Base-by-base conservation (phyloP, 148 eudicot species). In the Drosera capensis region DNA sequence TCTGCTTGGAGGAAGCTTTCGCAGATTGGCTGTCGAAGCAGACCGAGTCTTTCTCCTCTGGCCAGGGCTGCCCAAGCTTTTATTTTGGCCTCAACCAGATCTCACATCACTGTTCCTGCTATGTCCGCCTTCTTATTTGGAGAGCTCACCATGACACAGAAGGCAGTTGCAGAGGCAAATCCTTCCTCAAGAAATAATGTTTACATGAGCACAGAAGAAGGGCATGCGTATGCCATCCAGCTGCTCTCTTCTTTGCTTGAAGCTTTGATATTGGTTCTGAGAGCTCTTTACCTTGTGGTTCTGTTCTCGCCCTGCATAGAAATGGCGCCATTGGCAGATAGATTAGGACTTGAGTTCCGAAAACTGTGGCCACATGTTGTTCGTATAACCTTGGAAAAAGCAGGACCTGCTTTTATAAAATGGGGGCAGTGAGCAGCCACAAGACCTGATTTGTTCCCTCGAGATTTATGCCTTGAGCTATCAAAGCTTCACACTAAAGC, bases 351-450 rank as follows among this genome's bases (percentile, higher is more conserved):
- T 22, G 57, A 63, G 24, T 68, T 53, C 26, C 62, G 68, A 68
- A 63, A 63, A 49, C 0, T 53, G 6, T 68, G 73, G 68, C 65
- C 63, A 29, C 68, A 63, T 21, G 43, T 68, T 57, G 41, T 68
- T n/a, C 73, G 58, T 50, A 63, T 25, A 48, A 68, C 68, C 37
- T 49, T 68, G 22, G 67, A 59, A 49, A 42, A 48, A 43, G 73
- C 65, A 15, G 73, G 73, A 35, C 73, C 73, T 31, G 73, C 68
- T 24, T 68, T 68, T 49, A 68, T 68, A 19, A 68, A 68, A 63
- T 68, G 68, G 73, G 73, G 68, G 28, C 73, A 68, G 46, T 68
- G 73, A 68, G 68, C 73, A 8, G 64, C 73, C 41, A 63, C 68
- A 36, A 52, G 68, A 23, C 73, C 68, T 2, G 68, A 68, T 54